Base-by-base conservation (phyloP, 2,329 filamentous ascomycete species). In the Cryphonectria japonica region DNA sequence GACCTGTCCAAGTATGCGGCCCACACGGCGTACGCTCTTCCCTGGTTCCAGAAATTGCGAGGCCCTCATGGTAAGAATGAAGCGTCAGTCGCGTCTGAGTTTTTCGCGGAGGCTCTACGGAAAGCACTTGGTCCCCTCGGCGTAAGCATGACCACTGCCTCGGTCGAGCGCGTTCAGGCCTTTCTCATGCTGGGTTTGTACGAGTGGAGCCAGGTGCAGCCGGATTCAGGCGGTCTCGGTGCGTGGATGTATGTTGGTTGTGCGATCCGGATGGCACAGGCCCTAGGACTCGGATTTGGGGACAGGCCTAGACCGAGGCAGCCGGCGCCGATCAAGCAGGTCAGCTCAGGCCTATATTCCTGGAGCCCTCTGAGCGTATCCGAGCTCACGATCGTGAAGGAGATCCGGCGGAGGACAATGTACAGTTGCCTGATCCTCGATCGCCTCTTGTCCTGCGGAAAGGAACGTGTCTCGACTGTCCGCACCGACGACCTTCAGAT, bases 351-450 rank as follows among this genome's bases (percentile, higher is more conserved):
- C 9, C 46, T 50, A 4, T 50, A 50, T n/a, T 50, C 46, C 19
- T 50, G 46, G 46, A 22, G 6, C 22, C 46, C 46, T 8, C 54
- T 59, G 54, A 29, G 11, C 26, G 3, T 7, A 4, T 19, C 37
- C 9, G 80, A 78, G 46, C 79, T 82, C 22, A 85, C 87, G 63
- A 86, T 91, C 32, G 82, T 86, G 50, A 88, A 88, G 70, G 92
- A 94, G 78, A 86, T 91, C 16, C 84, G 86, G 72, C 84, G 92
- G 37, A 86, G 92, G 8, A 93, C 91, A 0, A 92, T 93, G 83
- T 93, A 91, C 83, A 92, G 91, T 75, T 93, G 91, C 76, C 89
- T 92, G 71, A 89, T 93, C 67, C 83, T 94, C 75, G 92, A 94
- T 77, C 87, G 91, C 3, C 88, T 93, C 78, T 81, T 93, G 34